A percentile compares a stretch with the other conserved stretches of the same genome.
phyloP scores from a whole-genome alignment of 257 asterid species.

The Mitragyna speciosa region DNA sequence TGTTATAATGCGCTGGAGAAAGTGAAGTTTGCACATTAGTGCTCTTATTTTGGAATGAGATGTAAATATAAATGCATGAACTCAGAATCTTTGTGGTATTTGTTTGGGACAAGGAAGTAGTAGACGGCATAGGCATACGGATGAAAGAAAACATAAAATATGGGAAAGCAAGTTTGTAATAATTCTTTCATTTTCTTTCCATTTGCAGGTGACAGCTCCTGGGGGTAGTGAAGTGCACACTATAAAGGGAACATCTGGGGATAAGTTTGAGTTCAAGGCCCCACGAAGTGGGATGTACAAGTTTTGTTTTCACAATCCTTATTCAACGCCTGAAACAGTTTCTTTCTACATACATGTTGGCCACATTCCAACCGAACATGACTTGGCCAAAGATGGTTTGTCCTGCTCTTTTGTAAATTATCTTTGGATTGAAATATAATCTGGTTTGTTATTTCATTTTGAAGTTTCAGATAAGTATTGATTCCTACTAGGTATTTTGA shows the following conservation, averaged over 20 bases:
- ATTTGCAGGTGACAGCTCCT: conserved; percentile 65
- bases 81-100: not conserved
- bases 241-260: conserved; percentile 63
- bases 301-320: conserved; percentile 84
- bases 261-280: conserved; percentile 85
- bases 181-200: conserved; percentile 19
- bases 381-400: conserved; percentile 90
- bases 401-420: conserved; percentile 10
- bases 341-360: conserved; percentile 87
- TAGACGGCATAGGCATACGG: not conserved
- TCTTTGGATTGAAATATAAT: not conserved
- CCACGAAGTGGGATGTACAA: conserved; percentile 78
- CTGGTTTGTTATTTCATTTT: not conserved
- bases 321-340: conserved; percentile 66
- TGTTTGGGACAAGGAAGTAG: not conserved
- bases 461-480: not conserved
- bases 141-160: not conserved
- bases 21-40: not conserved
- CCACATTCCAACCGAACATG: conserved; percentile 69
- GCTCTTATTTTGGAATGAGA: not conserved
- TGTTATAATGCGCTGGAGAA: not conserved
- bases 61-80: not conserved
- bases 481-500: not conserved
- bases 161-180: not conserved
- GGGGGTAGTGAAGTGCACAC: conserved; percentile 51